Evolutionary conservation across 257 asterid genomes (phyloP).

Genomic region (Fraxinus anomala): DNA sequence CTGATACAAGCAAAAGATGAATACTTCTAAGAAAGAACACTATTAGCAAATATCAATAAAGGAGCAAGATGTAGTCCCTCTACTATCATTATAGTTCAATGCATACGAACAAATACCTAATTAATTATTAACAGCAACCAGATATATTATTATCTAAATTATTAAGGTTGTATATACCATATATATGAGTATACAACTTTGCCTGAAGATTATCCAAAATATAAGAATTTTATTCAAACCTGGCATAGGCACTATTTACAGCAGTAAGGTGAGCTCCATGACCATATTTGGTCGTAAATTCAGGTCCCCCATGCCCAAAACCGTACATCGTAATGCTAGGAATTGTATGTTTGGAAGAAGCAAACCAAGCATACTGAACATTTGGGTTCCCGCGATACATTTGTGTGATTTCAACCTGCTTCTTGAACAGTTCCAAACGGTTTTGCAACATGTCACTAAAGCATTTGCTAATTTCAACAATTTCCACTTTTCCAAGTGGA

Average conservation of each 20-base stretch:
- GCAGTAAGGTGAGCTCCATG: conserved; percentile 33
- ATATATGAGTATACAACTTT: neutral
- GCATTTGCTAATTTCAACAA: conserved; percentile 26
- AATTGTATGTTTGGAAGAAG: conserved; percentile 25
- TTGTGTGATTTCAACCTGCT: conserved; percentile 32
- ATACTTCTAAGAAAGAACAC: neutral
- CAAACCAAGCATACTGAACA: conserved; percentile 39
- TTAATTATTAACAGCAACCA: neutral
- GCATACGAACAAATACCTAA: neutral
- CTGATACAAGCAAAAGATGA: neutral
- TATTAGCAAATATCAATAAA: neutral
- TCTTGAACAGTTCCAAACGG: conserved; percentile 35
- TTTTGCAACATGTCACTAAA: conserved; percentile 21
- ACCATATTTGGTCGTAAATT: conserved; percentile 28
- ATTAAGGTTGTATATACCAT: neutral
- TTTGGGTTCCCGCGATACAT: conserved; percentile 35
- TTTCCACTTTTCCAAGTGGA: conserved; percentile 3
- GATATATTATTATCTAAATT: neutral
- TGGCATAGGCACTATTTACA: conserved; percentile 14
- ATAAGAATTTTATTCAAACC: neutral
- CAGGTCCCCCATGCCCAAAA: conserved; percentile 30
- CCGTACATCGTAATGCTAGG: conserved; percentile 31
- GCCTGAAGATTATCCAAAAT: neutral
- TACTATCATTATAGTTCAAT: neutral
- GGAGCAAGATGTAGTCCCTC: neutral